Conservation (phyloP, 495 filamentous ascomycete genomes). For the Thermothielavioides terrestris region DNA sequence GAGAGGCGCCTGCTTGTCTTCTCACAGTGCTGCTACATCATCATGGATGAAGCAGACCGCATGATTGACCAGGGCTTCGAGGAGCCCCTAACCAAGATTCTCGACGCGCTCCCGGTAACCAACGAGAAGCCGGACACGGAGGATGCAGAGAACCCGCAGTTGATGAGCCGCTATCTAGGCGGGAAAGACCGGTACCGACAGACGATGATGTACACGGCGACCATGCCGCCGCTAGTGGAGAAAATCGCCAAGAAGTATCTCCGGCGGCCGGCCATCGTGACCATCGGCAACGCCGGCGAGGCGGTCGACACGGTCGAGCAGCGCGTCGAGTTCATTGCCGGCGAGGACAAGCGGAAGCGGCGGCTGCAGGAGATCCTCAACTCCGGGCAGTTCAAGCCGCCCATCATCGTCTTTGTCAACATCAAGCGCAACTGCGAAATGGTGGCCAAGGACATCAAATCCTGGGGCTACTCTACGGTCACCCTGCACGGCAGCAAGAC, state of each 20-base stretch:
- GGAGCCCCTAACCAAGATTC: conserved; percentile 95
- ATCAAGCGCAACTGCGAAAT: conserved; percentile 99
- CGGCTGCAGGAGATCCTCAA: conserved; percentile 83
- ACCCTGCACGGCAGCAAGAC: conserved; percentile 94
- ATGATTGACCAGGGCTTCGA: conserved; percentile 99
- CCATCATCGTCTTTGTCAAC: conserved; percentile 99
- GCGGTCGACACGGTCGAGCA: conserved; percentile 99
- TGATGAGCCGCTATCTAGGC: conserved; percentile 76
- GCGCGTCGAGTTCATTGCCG: conserved; percentile 82
- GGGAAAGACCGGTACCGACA: conserved; percentile 87
- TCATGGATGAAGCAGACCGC: conserved; percentile 94
- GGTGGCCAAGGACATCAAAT: conserved; percentile 88
- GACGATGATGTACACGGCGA: conserved; percentile 99
- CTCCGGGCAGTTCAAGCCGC: conserved; percentile 77
- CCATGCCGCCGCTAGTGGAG: conserved; percentile 90
- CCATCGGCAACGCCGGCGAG: conserved; percentile 88
- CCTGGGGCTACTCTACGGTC: conserved; percentile 84
- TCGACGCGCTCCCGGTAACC: conserved; percentile 87
- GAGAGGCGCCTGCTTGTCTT: conserved; percentile 88
- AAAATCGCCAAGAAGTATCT: conserved; percentile 95
- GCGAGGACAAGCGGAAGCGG: conserved; percentile 97
- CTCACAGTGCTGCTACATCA: conserved; percentile 93
- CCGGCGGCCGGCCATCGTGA: conserved; percentile 86
- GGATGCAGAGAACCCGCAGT: conserved; percentile 76
- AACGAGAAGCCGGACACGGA: conserved; percentile 97